Evolutionary conservation across 352 stramenopile genomes (phyloP).

Genomic region (Peronospora farinosa): DNA sequence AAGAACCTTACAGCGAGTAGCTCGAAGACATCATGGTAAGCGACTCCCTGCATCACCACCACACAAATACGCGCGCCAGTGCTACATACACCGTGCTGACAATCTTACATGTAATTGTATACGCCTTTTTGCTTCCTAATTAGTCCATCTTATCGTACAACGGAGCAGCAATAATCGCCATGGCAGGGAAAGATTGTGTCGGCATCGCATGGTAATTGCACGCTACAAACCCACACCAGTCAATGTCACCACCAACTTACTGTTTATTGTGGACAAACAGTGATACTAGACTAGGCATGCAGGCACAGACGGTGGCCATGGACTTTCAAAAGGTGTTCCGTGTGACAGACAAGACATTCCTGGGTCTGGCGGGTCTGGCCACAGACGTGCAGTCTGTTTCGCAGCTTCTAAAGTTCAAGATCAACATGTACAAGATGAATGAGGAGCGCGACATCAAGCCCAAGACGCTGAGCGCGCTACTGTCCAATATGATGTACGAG

Average conservation of each 20-base stretch:
- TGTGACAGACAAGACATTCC: slow-evolving; percentile 93
- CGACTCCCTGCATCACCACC: background rate
- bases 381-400: slow-evolving; percentile 98
- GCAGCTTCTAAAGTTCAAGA: slow-evolving; percentile 91
- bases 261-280: slow-evolving; percentile 24
- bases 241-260: background rate
- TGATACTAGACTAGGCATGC: slow-evolving; percentile 94
- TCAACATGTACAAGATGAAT: slow-evolving; percentile 98
- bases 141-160: slow-evolving; percentile 95
- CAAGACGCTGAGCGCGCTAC: slow-evolving; percentile 92
- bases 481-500: slow-evolving; percentile 97
- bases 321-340: slow-evolving; percentile 99
- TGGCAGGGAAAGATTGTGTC: slow-evolving; percentile 99
- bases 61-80: background rate
- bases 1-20: background rate
- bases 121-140: background rate
- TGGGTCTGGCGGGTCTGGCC: slow-evolving; percentile 95
- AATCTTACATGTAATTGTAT: background rate
- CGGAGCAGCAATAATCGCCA: slow-evolving; percentile 97
- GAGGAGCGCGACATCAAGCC: slow-evolving; percentile 98
- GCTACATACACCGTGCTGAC: too few species aligned
- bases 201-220: slow-evolving; percentile 89
- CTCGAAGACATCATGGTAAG: background rate
- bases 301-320: slow-evolving; percentile 94
- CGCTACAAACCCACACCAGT: background rate